Base-by-base conservation (phyloP, 2,329 filamentous ascomycete genomes). In the Alternaria brassicae region DNA sequence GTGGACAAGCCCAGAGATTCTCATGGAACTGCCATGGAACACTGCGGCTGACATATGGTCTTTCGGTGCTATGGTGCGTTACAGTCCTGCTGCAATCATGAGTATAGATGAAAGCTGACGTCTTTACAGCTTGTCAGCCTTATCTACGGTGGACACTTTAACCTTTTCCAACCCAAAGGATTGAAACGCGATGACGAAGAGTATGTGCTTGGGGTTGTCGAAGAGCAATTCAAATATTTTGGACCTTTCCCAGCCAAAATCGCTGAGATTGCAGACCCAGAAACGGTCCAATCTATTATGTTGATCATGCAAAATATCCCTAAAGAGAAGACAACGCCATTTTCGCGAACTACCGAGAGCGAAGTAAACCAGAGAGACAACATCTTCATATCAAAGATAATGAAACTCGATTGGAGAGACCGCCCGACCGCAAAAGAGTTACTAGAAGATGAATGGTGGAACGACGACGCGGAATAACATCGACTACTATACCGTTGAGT, bases 321-420 rank as follows among this genome's bases (percentile, higher is more conserved):
- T 0, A 23, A 54, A 15, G 64, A 66, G 25, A 63, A 62, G 40
- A 42, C 12, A 2, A 67, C 56, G 40, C 63, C 62, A 19, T 71
- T 72, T 56, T 41, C 36, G 2, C 23, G 44, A 17, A 60, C 37
- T 1, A 65, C 55, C 1, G 50, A 65, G 41, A 61, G 53, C 0
- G 66, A 71, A 58, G 41, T 68, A 19, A 57, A 9, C 21, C 23
- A 54, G 37, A 60, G 50, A 39, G 69, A 70, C 36, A 71, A 64
- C 7, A 37, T 54, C 3, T 81, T 81, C 62, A 58, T 81, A n/a
- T 47, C 66, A 2, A 81, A 73, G 63, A 78, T 81, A 17, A 81
- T 82, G 79, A 81, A 76, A 60, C 69, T 82, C 6, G 79, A 82
- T 59, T 78, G 75, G 41, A 73, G 79, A 56, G 79, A 81, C 58